Evolutionary conservation across 495 filamentous ascomycete genomes (phyloP).

Genomic region (Aspergillus avenaceus): DNA sequence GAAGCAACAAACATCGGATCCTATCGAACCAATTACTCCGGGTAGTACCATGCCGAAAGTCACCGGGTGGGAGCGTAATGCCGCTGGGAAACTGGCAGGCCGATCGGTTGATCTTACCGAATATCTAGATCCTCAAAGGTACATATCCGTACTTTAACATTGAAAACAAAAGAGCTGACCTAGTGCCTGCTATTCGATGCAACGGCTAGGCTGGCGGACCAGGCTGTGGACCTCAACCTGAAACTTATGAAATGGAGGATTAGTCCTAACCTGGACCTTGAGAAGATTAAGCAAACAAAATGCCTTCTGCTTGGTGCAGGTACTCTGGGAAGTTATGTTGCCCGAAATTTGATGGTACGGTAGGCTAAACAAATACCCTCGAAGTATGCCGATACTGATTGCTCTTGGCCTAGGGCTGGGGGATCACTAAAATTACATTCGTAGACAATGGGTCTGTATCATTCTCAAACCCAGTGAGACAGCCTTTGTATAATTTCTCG

Average conservation of each 20-base stretch:
- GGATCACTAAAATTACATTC: constrained; percentile 94
- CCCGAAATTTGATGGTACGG: constrained; percentile 71
- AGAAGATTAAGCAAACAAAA: constrained; percentile 82
- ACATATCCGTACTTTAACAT: constrained; percentile 6
- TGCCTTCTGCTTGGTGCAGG: constrained; percentile 94
- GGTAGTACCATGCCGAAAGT: constrained; percentile 68
- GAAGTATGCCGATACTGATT: background rate
- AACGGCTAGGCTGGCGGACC: constrained; percentile 67
- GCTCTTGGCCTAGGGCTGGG: constrained; percentile 63
- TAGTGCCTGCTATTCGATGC: background rate
- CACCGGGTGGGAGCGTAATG: constrained; percentile 91
- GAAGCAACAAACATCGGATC: constrained; percentile 12
- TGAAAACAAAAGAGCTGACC: background rate
- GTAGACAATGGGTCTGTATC: constrained; percentile 92
- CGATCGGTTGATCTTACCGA: constrained; percentile 76
- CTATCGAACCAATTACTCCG: constrained; percentile 23
- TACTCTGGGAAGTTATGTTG: constrained; percentile 90
- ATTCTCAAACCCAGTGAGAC: constrained; percentile 96
- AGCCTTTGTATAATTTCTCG: constrained; percentile 84
- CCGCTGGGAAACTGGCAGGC: constrained; percentile 66
- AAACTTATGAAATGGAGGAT: constrained; percentile 99
- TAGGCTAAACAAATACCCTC: background rate
- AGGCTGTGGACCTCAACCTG: constrained; percentile 94
- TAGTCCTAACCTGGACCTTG: constrained; percentile 80
- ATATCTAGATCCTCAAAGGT: constrained; percentile 82